Evolutionary conservation across 257 asterid species (phyloP), one percentile per base, ranked within the genome.

Genomic region (Solanum paucissectum): DNA sequence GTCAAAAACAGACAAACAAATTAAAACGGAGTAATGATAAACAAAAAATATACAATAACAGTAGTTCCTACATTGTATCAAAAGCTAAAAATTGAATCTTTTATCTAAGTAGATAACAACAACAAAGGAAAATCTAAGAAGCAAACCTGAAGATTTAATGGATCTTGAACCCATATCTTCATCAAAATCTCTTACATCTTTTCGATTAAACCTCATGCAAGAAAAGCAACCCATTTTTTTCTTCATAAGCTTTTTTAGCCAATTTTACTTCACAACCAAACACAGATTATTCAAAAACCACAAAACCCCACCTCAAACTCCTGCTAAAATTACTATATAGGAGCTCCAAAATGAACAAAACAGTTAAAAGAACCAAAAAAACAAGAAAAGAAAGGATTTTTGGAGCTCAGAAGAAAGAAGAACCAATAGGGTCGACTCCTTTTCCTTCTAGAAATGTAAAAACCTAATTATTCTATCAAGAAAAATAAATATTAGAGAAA

Each of bases 151-250:
- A 84, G 92, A 76, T 32, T 82, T 86, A n/a, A n/a, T 29, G 86
- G 93, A 90, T 88, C 86, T 86, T 42, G 90, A 90, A 84, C 72
- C 33, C 88, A 66, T 64, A 10, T 87, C 93, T 27, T 92, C 93
- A 79, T 91, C 95, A 87, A 77, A 90, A 46, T 90, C 92, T 62
- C 83, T 77, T 7, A 88, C 88, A 88, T 90, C 89, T n/a, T 87
- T 90, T n/a, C 73, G 40, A 60, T 83, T 87, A 84, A 90, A 49
- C 33, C 76, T 91, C 86, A 91, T 84, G 86, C 98, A 94, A 86
- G 92, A 86, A 90, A 94, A 94, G 89, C 98, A 94, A 88, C 60
- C 86, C 96, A 92, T 94, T 68, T 60, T 74, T 62, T 37, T n/a
- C 33, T 38, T 55, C 77, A 12, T 52, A 29, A 2, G 5, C 1